Evolutionary conservation across 2,329 filamentous ascomycete species (phyloP), one percentile per base, ranked within the genome.

Genomic region (Coniochaeta prunicola): DNA sequence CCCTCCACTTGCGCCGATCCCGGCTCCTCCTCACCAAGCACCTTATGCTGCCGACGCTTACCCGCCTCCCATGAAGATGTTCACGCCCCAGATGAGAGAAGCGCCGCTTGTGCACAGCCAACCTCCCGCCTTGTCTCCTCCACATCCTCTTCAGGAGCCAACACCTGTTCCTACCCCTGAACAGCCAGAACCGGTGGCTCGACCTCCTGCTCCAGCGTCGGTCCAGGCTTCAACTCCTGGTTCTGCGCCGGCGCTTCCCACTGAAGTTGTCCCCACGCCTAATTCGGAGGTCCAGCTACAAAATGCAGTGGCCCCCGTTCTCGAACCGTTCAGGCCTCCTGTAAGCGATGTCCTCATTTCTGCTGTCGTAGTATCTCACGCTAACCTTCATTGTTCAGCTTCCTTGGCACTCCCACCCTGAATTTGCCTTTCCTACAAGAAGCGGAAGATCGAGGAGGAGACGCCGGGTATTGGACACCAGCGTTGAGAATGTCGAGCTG

Each of bases 341-440:
- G 82, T 85, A 74, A 77, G 81, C 76, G 50, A 19, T 53, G 36
- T 15, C 26, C 8, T 24, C 53, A 34, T 55, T 8, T 4, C 17
- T n/a, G 17, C 33, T 33, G 12, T 21, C n/a, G 17, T 17, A 34
- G 15, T 21, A 7, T 24, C 45, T 5, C n/a, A 5, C 3, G 13
- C 45, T 50, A 30, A 53, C 60, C 33, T 36, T 53, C 13, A 28
- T 33, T 48, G 21, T 61, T 21, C 58, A 86, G 81, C 71, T 87
- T 10, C 84, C 84, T 10, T 87, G 84, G 83, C 66, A 77, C 28
- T 85, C 83, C 0, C 71, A 70, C 33, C 79, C 81, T 3, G 78
- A 81, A 33, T 64, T 71, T 30, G 72, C 75, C 10, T 87, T 84
- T 65, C 83, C 84, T 13, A 65, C 66, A 3, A 74, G 71, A 64